Percentiles rank a stretch among this genome's conserved stretches.
Evolutionary conservation across 306 rosid genomes (phyloP).

Genomic region (Prunus campanulata): DNA sequence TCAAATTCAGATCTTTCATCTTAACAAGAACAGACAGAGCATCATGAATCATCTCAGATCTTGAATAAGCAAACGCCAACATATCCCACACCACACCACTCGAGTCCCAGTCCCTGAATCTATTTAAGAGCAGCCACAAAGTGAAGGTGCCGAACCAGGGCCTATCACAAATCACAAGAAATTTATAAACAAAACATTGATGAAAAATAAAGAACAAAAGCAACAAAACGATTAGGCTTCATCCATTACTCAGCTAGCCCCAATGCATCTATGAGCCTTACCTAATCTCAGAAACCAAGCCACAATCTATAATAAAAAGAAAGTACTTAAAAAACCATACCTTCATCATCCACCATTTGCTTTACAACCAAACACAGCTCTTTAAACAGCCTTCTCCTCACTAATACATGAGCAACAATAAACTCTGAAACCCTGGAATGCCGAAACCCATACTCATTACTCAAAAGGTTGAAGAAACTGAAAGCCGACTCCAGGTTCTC

Average conservation of each 20-base stretch:
- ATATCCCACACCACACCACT: constrained; percentile 47
- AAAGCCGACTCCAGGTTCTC: constrained; percentile 36
- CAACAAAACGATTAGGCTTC: neutral
- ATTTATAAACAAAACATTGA: constrained; percentile 16
- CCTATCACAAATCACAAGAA: constrained; percentile 37
- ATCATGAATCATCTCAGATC: constrained; percentile 44
- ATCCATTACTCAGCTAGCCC: neutral
- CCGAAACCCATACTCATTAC: constrained; percentile 32
- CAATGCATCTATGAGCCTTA: neutral
- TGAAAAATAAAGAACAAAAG: neutral
- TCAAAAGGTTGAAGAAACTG: constrained; percentile 40
- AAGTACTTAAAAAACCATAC: constrained; percentile 9
- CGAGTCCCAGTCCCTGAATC: constrained; percentile 37
- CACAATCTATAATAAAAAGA: neutral
- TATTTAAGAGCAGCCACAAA: constrained; percentile 41
- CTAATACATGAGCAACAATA: constrained; percentile 37
- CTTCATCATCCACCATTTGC: constrained; percentile 40
- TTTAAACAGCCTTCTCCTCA: constrained; percentile 26
- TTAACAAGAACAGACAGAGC: constrained; percentile 48
- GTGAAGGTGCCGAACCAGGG: constrained; percentile 37
- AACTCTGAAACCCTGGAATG: constrained; percentile 31
- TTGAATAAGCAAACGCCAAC: constrained; percentile 44
- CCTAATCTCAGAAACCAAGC: neutral
- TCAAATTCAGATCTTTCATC: constrained; percentile 49
- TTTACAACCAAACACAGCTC: constrained; percentile 35